Conservation (phyloP, 2,329 filamentous ascomycete genomes). For the Phialophora chinensis region DNA sequence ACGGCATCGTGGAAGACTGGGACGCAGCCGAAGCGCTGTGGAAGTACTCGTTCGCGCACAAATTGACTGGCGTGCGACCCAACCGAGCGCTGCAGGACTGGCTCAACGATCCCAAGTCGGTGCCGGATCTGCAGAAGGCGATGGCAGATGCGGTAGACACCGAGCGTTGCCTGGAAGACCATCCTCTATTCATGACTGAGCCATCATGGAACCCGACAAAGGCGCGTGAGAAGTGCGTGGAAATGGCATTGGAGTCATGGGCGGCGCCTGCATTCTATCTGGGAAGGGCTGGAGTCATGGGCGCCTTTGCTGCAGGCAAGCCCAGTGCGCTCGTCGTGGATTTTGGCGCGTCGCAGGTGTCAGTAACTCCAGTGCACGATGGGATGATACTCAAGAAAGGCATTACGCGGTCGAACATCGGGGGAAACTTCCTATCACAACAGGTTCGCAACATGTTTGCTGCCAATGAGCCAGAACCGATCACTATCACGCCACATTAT, state of each 20-base stretch:
- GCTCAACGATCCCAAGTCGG: slow-evolving; percentile 67
- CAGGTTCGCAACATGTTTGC: slow-evolving; percentile 85
- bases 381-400: slow-evolving; percentile 92
- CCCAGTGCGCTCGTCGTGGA: slow-evolving; percentile 91
- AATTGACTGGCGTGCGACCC: slow-evolving; percentile 77
- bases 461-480: slow-evolving; percentile 67
- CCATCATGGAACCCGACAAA: slow-evolving; percentile 90
- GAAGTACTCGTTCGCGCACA: slow-evolving; percentile 89
- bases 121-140: slow-evolving; percentile 63
- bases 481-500: slow-evolving; percentile 82
- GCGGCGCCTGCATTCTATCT: slow-evolving; percentile 94
- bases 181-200: slow-evolving; percentile 90
- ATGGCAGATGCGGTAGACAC: slow-evolving; percentile 67
- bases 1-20: slow-evolving; percentile 95
- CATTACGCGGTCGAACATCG: slow-evolving; percentile 81
- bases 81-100: slow-evolving; percentile 76
- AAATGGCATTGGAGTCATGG: slow-evolving; percentile 97
- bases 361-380: slow-evolving; percentile 89
- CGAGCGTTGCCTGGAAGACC: slow-evolving; percentile 83
- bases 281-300: slow-evolving; percentile 83
- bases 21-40: slow-evolving; percentile 86
- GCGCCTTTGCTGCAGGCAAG: slow-evolving; percentile 91
- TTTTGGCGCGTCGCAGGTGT: slow-evolving; percentile 85
- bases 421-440: slow-evolving; percentile 85
- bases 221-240: slow-evolving; percentile 89